These are phyloP conservation scores for Brassica carinata DNA, from an alignment of 345 rosid genomes.

Conservation along the genomic window DNA sequence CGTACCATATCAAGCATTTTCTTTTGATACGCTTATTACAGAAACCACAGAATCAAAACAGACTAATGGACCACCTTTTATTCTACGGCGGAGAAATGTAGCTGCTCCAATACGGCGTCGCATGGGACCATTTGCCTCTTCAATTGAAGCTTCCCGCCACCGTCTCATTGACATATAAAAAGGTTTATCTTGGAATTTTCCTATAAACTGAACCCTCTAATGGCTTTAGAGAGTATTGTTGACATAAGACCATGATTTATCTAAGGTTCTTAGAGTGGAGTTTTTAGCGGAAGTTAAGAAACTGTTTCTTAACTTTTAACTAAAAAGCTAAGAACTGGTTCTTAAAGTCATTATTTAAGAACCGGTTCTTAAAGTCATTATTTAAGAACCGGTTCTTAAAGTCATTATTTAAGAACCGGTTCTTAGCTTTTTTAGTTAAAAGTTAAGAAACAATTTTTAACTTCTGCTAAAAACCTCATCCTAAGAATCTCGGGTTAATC, in stretches of 20 bases:
- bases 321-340: too few species aligned
- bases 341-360: too few species aligned
- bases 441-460: too few species aligned
- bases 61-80: conserved; percentile 21
- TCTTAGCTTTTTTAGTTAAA: too few species aligned
- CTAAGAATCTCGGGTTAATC: too few species aligned
- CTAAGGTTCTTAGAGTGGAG: too few species aligned
- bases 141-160: conserved; percentile 35
- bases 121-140: conserved; percentile 32
- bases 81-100: conserved; percentile 26
- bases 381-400: too few species aligned
- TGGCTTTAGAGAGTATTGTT: background rate
- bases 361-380: too few species aligned
- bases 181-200: conserved; percentile 23
- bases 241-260: background rate
- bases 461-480: too few species aligned
- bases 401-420: too few species aligned
- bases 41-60: conserved; percentile 26
- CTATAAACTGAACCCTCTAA: background rate
- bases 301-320: too few species aligned
- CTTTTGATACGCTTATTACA: conserved; percentile 7
- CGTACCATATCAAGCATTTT: conserved; percentile 19
- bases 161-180: conserved; percentile 8
- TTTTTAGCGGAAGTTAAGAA: too few species aligned
- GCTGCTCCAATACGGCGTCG: conserved; percentile 32